Evolutionary conservation across 1,284 basidiomycete genomes (phyloP).

Genomic region (Cutaneotrichosporon sp.): DNA sequence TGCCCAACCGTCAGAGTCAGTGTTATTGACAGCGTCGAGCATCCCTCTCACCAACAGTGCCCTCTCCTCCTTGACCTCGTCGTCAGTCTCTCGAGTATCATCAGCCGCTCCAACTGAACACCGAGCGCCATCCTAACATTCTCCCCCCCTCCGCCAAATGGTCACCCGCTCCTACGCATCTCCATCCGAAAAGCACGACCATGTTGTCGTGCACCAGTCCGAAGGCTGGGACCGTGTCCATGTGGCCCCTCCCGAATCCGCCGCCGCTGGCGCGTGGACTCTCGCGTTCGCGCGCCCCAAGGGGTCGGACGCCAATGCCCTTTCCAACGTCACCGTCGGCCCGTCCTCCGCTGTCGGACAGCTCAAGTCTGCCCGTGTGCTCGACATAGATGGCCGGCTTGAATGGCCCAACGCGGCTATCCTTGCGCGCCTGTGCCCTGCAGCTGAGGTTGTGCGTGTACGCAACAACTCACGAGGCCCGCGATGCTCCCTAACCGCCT

Average conservation of each 20-base stretch:
- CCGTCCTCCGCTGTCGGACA: background rate
- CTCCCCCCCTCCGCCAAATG: too few relatives aligned
- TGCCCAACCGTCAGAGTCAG: too few relatives aligned
- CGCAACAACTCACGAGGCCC: background rate
- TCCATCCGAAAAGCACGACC: background rate
- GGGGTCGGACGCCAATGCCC: too few relatives aligned
- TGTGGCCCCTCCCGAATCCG: background rate
- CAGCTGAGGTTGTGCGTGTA: background rate
- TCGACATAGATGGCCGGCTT: background rate
- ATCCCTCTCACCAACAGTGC: too few relatives aligned
- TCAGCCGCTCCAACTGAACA: too few relatives aligned
- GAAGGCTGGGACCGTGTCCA: background rate
- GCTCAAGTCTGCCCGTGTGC: background rate
- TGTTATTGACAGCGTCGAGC: too few relatives aligned
- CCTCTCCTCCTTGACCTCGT: too few relatives aligned
- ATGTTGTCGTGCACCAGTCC: background rate
- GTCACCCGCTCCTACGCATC: too few relatives aligned
- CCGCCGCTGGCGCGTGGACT: background rate
- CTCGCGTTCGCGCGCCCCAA: background rate
- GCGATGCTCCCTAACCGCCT: background rate
- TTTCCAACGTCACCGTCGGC: too few relatives aligned
- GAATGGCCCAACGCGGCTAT: background rate
- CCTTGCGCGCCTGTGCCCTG: background rate
- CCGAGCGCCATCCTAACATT: too few relatives aligned
- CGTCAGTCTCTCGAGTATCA: too few relatives aligned